Conservation (phyloP, 1,284 basidiomycete genomes). For the Singerocomus inundabilis region DNA sequence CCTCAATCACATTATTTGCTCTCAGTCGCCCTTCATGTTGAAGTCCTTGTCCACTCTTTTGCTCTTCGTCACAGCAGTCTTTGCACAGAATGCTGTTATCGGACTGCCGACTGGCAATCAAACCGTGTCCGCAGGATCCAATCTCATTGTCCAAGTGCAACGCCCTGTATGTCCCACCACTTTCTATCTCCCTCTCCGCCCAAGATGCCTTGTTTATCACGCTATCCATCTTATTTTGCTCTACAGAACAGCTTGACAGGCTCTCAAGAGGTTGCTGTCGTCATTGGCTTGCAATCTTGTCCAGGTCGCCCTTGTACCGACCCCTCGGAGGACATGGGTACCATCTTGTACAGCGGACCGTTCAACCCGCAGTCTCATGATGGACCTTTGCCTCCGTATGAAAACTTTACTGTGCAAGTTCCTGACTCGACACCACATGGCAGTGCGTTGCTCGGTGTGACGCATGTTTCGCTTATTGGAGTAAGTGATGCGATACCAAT, state of each 20-base stretch:
- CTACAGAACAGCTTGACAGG: constrained; percentile 24
- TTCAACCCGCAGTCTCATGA: constrained; percentile 23
- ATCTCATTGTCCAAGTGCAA: constrained; percentile 25
- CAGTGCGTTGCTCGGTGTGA: constrained; percentile 22
- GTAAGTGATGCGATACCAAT: constrained; percentile 16
- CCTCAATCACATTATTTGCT: not conserved
- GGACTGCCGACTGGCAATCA: constrained; percentile 15
- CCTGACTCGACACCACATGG: constrained; percentile 11
- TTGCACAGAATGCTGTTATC: constrained; percentile 22
- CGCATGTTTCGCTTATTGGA: constrained; percentile 22
- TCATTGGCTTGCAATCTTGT: constrained; percentile 33
- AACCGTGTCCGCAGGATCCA: constrained; percentile 12
- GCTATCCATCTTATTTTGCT: not conserved
- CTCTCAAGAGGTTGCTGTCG: constrained; percentile 31
- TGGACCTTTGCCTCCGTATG: constrained; percentile 21
- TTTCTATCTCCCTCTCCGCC: not conserved
- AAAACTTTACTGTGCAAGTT: constrained; percentile 29
- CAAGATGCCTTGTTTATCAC: not conserved
- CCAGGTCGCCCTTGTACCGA: constrained; percentile 12
- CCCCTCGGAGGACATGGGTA: constrained; percentile 19
- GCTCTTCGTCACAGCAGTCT: constrained; percentile 16
- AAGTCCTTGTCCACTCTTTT: constrained; percentile 5
- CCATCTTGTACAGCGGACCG: constrained; percentile 29
- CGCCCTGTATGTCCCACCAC: constrained; percentile 22
- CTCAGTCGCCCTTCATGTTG: constrained; percentile 10